These are phyloP conservation scores for Sporothrix phasma DNA, from an alignment of 2,329 filamentous ascomycete species.

Conservation along the genomic window DNA sequence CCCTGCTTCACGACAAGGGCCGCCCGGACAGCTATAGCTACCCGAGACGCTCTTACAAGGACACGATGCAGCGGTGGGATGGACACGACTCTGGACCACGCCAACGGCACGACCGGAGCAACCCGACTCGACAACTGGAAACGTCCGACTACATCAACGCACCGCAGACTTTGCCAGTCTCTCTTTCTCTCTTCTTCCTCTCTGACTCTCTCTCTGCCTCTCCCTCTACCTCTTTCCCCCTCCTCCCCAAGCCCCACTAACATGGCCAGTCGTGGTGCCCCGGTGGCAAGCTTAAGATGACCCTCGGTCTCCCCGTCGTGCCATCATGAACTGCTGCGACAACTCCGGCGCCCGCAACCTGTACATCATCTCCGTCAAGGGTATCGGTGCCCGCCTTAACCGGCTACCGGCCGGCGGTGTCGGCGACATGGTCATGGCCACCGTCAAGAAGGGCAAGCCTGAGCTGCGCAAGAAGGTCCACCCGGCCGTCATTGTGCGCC, in stretches of 20 bases:
- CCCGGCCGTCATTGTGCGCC: constrained; percentile 73
- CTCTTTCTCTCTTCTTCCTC: too few species aligned
- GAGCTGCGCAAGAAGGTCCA: constrained; percentile 99
- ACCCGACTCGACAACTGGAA: neutral
- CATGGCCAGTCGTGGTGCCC: constrained; percentile 65
- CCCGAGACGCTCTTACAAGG: too few species aligned
- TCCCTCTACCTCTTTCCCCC: too few species aligned
- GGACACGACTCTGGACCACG: neutral
- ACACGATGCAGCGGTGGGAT: neutral
- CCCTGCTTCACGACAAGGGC: neutral
- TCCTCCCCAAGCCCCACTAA: constrained; percentile 5
- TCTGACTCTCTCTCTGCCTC: too few species aligned
- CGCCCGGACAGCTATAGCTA: too few species aligned
- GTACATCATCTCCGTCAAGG: constrained; percentile 99
- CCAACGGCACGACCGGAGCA: neutral
- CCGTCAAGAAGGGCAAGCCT: constrained; percentile 99
- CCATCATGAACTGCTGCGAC: constrained; percentile 99
- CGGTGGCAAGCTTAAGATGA: constrained; percentile 99
- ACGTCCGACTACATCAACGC: too few species aligned
- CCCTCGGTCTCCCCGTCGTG: constrained; percentile 98
- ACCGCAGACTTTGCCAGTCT: too few species aligned
- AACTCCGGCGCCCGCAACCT: constrained; percentile 98
- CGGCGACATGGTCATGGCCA: constrained; percentile 99
- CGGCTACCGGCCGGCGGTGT: constrained; percentile 94
- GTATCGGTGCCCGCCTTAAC: constrained; percentile 95